These are phyloP conservation scores for Ajuga chamaepitys DNA, from an alignment of 257 asterid species.

Conservation along the genomic window DNA sequence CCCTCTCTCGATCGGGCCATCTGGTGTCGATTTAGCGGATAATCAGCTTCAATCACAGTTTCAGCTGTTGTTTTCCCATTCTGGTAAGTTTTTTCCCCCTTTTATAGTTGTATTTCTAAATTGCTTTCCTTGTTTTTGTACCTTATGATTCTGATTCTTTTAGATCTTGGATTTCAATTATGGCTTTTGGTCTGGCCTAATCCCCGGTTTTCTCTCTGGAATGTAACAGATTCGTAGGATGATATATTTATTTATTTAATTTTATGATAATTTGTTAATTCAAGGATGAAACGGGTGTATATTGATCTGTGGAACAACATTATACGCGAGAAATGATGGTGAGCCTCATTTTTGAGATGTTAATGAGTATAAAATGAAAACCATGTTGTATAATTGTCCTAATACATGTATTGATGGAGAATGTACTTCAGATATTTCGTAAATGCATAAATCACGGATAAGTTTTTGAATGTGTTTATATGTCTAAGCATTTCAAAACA, in stretches of 20 bases:
- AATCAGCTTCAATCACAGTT: not conserved
- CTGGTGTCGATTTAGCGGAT: not conserved
- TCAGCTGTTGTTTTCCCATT: not conserved
- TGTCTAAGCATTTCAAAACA: not conserved
- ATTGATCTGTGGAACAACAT: not conserved
- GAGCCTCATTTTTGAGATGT: too few species aligned
- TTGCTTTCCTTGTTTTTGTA: not conserved
- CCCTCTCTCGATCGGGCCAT: not conserved
- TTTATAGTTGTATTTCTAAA: not conserved
- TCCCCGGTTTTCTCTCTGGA: not conserved
- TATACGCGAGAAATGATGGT: not conserved
- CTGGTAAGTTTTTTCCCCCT: not conserved
- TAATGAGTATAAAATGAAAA: not conserved
- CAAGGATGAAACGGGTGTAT: too few species aligned
- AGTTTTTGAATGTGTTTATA: not conserved
- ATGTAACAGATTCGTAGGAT: not conserved
- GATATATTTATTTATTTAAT: too few species aligned
- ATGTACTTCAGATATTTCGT: not conserved
- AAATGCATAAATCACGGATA: not conserved
- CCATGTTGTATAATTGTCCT: not conserved
- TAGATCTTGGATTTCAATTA: conserved; percentile 2
- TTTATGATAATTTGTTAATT: not conserved
- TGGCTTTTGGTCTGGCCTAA: not conserved
- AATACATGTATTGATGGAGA: not conserved
- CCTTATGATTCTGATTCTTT: not conserved